These are phyloP conservation scores for Cardamine chenopodiifolia DNA, from an alignment of 345 rosid species.

Conservation along the genomic window DNA sequence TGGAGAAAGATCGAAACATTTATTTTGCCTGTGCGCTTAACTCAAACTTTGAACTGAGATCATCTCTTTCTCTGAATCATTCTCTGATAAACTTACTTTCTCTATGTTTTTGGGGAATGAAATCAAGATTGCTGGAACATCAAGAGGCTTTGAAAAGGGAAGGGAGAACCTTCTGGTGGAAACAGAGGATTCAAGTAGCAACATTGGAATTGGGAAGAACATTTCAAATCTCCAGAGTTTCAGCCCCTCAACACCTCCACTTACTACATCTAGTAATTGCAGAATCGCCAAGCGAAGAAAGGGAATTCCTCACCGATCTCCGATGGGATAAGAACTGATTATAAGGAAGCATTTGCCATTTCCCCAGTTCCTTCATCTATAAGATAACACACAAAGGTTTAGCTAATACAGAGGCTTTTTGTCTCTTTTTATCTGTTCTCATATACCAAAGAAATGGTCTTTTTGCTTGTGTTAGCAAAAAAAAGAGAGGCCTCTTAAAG, in stretches of 20 bases:
- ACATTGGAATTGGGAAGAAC: slow-evolving; percentile 55
- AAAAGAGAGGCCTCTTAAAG: slow-evolving; percentile 18
- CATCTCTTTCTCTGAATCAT: background rate
- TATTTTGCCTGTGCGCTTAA: background rate
- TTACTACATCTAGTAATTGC: slow-evolving; percentile 64
- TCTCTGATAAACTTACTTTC: slow-evolving; percentile 11
- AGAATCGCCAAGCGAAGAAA: slow-evolving; percentile 80
- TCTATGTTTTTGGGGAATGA: slow-evolving; percentile 14
- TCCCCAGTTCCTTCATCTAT: slow-evolving; percentile 34
- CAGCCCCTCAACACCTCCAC: slow-evolving; percentile 87
- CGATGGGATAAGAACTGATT: slow-evolving; percentile 55
- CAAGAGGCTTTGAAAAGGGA: slow-evolving; percentile 60
- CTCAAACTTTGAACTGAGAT: background rate
- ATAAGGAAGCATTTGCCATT: slow-evolving; percentile 22
- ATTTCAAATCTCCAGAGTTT: slow-evolving; percentile 57
- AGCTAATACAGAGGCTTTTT: slow-evolving; percentile 30
- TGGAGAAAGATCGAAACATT: background rate
- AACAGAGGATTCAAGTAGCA: slow-evolving; percentile 79
- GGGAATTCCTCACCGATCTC: slow-evolving; percentile 97
- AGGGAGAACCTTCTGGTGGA: slow-evolving; percentile 56
- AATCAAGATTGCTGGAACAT: slow-evolving; percentile 73
- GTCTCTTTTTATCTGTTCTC: slow-evolving; percentile 19
- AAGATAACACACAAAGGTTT: slow-evolving; percentile 25
- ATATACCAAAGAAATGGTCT: slow-evolving; percentile 29
- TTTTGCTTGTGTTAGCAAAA: slow-evolving; percentile 28